Percentiles rank a stretch among this genome's conserved stretches.
phyloP scores from a whole-genome alignment of 73 alveolate species.

The Breviolum minutum region DNA sequence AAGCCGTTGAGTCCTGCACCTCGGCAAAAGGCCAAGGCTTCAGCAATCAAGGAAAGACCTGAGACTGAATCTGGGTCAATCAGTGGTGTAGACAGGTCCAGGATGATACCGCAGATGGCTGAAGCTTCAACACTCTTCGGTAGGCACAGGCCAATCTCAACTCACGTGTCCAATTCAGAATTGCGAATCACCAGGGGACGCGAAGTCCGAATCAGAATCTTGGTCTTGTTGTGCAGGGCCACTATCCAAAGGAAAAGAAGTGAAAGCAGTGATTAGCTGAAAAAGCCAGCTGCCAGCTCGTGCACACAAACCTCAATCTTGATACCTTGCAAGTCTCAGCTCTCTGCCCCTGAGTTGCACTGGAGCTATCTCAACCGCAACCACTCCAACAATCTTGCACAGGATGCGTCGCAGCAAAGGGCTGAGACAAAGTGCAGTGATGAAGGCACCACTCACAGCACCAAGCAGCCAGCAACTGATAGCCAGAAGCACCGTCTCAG shows the following conservation, averaged over 20 bases:
- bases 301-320: neutral
- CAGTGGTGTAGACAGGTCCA: neutral
- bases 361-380: neutral
- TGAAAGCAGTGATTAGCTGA: no score
- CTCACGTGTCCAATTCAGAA: no score
- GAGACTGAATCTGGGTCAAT: no score
- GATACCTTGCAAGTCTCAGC: neutral
- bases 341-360: neutral
- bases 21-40: neutral
- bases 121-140: no score
- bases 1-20: no score
- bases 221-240: no score
- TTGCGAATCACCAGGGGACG: no score
- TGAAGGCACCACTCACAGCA: neutral
- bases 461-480: neutral
- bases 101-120: neutral
- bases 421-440: neutral
- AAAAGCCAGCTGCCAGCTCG: no score
- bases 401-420: neutral
- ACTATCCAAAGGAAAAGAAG: no score
- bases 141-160: no score
- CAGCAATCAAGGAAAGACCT: neutral
- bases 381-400: neutral
- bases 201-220: no score
- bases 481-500: neutral